phyloP scores from a whole-genome alignment of 2,329 filamentous ascomycete genomes.

The Phialophora chinensis region DNA sequence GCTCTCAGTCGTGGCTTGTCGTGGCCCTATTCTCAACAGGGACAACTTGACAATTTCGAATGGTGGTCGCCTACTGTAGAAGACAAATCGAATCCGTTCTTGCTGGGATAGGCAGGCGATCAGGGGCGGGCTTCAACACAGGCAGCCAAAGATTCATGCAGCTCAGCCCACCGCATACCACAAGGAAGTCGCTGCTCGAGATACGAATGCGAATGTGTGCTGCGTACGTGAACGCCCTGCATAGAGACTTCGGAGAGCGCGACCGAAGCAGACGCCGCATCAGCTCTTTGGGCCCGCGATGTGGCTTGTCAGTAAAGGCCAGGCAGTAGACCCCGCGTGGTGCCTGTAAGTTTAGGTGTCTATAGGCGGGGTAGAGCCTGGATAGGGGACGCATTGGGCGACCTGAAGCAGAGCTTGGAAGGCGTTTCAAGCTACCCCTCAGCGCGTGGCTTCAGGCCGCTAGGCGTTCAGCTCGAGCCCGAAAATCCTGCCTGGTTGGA shows the following conservation, averaged over 20 bases:
- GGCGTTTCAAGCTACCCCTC: slow-evolving; percentile 21
- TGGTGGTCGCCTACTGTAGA: neutral
- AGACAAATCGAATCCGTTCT: slow-evolving; percentile 3
- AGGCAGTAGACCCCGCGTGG: neutral
- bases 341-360: slow-evolving; percentile 11
- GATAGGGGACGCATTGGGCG: slow-evolving; percentile 9
- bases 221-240: neutral
- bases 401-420: slow-evolving; percentile 7
- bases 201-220: neutral
- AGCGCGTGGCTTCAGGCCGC: slow-evolving; percentile 5
- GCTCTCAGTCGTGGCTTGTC: slow-evolving; percentile 2
- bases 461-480: slow-evolving; percentile 11
- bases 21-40: neutral
- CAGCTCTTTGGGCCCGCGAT: neutral
- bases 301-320: neutral
- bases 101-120: slow-evolving; percentile 1
- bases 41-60: neutral
- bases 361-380: slow-evolving; percentile 15
- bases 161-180: slow-evolving; percentile 15
- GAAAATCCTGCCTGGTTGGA: slow-evolving; percentile 9
- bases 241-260: neutral
- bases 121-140: slow-evolving; percentile 4
- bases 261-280: neutral
- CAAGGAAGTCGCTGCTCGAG: neutral
- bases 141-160: slow-evolving; percentile 20